These are phyloP conservation scores for Cercospora sojina DNA, from an alignment of 2,329 filamentous ascomycete species.

Conservation along the genomic window DNA sequence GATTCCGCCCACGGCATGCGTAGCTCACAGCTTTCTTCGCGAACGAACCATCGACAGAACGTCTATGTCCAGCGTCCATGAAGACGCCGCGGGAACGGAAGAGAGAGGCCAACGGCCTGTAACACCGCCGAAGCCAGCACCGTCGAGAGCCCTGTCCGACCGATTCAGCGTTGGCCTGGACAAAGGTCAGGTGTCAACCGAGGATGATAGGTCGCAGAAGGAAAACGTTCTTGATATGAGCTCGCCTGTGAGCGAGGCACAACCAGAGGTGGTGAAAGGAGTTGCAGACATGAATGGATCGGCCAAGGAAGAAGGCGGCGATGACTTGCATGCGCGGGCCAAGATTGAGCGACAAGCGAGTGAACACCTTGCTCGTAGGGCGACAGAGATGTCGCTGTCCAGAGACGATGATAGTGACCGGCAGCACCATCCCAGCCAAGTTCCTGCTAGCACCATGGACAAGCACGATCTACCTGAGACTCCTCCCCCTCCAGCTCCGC, in stretches of 20 bases:
- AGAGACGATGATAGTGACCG: constrained; percentile 12
- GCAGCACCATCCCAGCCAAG: background rate
- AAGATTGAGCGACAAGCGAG: constrained; percentile 35
- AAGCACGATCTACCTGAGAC: constrained; percentile 30
- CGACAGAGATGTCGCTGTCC: constrained; percentile 29
- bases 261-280: background rate
- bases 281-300: background rate
- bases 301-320: constrained; percentile 5
- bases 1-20: constrained; percentile 3
- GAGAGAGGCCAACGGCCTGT: constrained; percentile 23
- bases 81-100: constrained; percentile 20
- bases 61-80: constrained; percentile 34
- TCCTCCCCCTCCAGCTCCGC: constrained; percentile 35
- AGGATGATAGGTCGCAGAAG: constrained; percentile 1
- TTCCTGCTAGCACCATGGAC: constrained; percentile 5
- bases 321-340: constrained; percentile 18
- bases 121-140: constrained; percentile 15
- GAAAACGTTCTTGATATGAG: constrained; percentile 7
- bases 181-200: background rate
- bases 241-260: constrained; percentile 3
- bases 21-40: background rate
- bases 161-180: constrained; percentile 15
- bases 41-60: constrained; percentile 2
- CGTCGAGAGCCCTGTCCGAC: constrained; percentile 18
- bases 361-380: constrained; percentile 34